A percentile compares a stretch with the other conserved stretches of the same genome.
Evolutionary conservation across 116 monocot genomes (phyloP).

Genomic region (Iris pallida): DNA sequence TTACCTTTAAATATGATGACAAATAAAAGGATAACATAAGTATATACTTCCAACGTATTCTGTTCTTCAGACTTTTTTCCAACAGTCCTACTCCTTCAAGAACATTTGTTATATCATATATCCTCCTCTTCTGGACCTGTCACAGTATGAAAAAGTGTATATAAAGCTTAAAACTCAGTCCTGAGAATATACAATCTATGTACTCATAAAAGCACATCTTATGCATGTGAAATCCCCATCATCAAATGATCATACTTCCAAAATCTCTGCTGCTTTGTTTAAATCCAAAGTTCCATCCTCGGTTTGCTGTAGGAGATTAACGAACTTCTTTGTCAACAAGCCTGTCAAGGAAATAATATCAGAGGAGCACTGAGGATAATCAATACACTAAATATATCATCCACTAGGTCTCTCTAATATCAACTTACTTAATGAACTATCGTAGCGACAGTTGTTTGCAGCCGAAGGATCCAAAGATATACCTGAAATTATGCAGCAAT

Average conservation of each 20-base stretch:
- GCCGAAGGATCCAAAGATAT: constrained; percentile 28
- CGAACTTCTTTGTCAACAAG: constrained; percentile 95
- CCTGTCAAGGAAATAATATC: constrained; percentile 33
- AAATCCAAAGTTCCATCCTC: constrained; percentile 96
- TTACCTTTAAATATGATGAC: neutral
- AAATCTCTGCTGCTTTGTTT: constrained; percentile 80
- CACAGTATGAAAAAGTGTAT: neutral
- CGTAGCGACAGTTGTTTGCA: constrained; percentile 66
- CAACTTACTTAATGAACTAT: constrained; percentile 83
- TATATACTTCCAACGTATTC: constrained; percentile 82
- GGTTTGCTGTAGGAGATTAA: constrained; percentile 68
- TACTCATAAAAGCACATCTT: neutral
- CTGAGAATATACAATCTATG: neutral
- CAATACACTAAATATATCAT: neutral
- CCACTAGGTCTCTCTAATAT: neutral
- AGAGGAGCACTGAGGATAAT: constrained; percentile 1
- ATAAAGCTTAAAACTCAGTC: neutral
- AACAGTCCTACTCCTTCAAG: constrained; percentile 92
- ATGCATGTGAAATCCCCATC: neutral
- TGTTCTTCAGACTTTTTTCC: constrained; percentile 88
- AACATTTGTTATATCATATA: constrained; percentile 99
- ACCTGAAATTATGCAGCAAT: constrained; percentile 33
- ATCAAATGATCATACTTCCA: constrained; percentile 43
- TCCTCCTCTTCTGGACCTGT: constrained; percentile 97
- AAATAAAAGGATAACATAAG: constrained; percentile 4